phyloP scores from a whole-genome alignment of 345 rosid genomes.

The Gossypium raimondii region DNA sequence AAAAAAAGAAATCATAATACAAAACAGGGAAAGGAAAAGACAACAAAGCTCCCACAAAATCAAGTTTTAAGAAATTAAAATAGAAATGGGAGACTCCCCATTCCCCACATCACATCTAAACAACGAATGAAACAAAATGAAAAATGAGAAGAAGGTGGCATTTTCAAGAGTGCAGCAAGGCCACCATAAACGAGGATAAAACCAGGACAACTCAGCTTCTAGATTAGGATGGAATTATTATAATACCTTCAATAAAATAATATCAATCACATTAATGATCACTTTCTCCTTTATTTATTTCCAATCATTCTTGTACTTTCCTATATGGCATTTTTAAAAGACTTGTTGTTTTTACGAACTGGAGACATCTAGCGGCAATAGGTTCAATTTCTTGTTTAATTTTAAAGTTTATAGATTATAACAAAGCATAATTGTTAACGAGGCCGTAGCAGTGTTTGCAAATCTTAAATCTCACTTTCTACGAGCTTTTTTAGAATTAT shows the following conservation, averaged over 20 bases:
- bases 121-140: neutral
- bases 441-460: too few relatives aligned
- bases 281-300: neutral
- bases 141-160: neutral
- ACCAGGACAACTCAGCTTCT: slow-evolving; percentile 5
- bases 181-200: neutral
- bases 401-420: neutral
- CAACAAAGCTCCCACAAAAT: neutral
- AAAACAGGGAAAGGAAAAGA: neutral
- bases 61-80: neutral
- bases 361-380: neutral
- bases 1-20: neutral
- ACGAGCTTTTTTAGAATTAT: too few relatives aligned
- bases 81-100: neutral
- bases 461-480: too few relatives aligned
- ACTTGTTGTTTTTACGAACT: neutral
- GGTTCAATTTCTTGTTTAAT: neutral
- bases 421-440: neutral
- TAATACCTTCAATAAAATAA: neutral
- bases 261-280: neutral
- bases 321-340: neutral
- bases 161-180: slow-evolving; percentile 9
- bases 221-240: neutral
- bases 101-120: neutral
- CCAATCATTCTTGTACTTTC: neutral